Base-by-base conservation (phyloP, 2,329 filamentous ascomycete genomes). In the Trichoderma arundinaceum region DNA sequence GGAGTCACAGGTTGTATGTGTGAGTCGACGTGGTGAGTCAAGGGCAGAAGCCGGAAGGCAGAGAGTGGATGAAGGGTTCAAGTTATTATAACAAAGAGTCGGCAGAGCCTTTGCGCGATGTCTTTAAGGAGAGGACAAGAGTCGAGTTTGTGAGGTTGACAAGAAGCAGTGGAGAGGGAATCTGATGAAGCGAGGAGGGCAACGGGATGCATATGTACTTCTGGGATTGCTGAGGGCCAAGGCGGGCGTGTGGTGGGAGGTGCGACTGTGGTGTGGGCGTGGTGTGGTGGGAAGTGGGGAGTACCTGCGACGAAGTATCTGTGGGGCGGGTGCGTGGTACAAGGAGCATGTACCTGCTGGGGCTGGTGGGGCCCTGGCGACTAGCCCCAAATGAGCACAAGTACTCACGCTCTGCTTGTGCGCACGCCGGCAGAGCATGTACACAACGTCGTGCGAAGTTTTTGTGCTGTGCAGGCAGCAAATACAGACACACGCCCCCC, bases 201-300 rank as follows among this genome's bases (percentile, higher is more conserved):
- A 68, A 59, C 65, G 57, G 65, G 69, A 70, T 64, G 68, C 66
- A 69, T 70, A 71, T 71, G 69, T 72, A 71, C 41, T 64, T 32
- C 46, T 49, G 46, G 46, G 46, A 22, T 48, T 28, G 46, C n/a
- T 28, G 51, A 41, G 17, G 35, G 7, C 22, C 48, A 56, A 41
- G 53, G 53, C n/a, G 35, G 53, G 51, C 22, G 51, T 38, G 33
- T 9, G 51, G 10, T 39, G 32, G 51, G 35, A 43, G 53, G 61
- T 49, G 56, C 19, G 44, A 28, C 17, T 22, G 48, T 62, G 58
- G 64, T 64, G 59, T 48, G 59, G 41, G 56, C 39, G 59, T 53
- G 59, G 59, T 54, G 64, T 58, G 46, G 57, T 56, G 68, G 69
- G 53, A 67, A 66, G 64, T 46, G 69, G 46, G 52, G 52, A 49